Evolutionary conservation across 2,329 filamentous ascomycete genomes (phyloP).

Genomic region (Periconia macrospinosa): DNA sequence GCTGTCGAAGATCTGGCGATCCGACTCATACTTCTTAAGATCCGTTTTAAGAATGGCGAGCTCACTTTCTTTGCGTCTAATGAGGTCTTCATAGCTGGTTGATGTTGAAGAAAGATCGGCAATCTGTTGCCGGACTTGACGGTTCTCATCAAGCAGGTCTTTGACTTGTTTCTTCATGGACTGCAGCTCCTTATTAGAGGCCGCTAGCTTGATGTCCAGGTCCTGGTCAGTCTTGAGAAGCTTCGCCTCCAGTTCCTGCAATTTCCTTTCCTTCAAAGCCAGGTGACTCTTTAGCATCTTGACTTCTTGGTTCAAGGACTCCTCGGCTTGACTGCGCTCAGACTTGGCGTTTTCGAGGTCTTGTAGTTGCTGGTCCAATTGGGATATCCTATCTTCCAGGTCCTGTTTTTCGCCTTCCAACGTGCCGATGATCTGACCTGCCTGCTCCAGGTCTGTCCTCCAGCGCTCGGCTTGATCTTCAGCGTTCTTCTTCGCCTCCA

Average conservation of each 20-base stretch:
- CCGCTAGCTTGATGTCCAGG: constrained; percentile 79
- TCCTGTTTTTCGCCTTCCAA: constrained; percentile 85
- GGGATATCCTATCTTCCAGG: constrained; percentile 66
- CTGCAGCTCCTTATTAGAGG: constrained; percentile 78
- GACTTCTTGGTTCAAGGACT: constrained; percentile 77
- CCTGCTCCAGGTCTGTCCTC: constrained; percentile 85
- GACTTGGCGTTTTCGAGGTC: constrained; percentile 72
- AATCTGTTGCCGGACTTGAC: constrained; percentile 80
- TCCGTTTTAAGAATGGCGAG: constrained; percentile 82
- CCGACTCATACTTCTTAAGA: constrained; percentile 78
- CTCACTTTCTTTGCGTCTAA: constrained; percentile 93
- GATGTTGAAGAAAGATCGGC: constrained; percentile 86
- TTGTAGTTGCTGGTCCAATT: constrained; percentile 71
- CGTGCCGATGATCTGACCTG: constrained; percentile 79
- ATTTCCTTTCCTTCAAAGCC: constrained; percentile 83
- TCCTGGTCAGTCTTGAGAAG: constrained; percentile 86
- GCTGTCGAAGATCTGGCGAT: constrained; percentile 75
- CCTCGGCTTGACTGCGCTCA: constrained; percentile 75
- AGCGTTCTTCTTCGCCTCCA: constrained; percentile 84
- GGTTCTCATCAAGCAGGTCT: constrained; percentile 77
- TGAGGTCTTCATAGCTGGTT: constrained; percentile 91
- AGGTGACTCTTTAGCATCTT: constrained; percentile 91
- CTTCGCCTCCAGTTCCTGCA: constrained; percentile 82
- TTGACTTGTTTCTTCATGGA: constrained; percentile 72
- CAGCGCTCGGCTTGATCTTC: constrained; percentile 82